phyloP scores from a whole-genome alignment of 305 asterid species.

The Nicotiana rustica region DNA sequence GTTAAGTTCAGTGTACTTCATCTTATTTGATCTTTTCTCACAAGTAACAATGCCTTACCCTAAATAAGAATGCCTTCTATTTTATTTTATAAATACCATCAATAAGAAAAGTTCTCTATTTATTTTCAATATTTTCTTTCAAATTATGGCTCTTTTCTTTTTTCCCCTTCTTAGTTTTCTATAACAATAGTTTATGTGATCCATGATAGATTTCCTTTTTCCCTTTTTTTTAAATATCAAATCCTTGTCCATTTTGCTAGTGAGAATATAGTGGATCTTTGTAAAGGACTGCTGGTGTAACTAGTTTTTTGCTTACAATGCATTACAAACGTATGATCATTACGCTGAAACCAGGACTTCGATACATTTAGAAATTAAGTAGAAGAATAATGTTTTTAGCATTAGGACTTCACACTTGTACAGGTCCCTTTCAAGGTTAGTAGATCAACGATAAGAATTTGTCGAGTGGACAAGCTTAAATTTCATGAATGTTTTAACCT shows the following conservation, averaged over 20 bases:
- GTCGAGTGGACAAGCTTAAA: not conserved
- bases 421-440: not conserved
- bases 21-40: not conserved
- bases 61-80: too few relatives aligned
- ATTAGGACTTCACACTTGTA: too few relatives aligned
- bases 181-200: not conserved
- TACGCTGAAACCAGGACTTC: too few relatives aligned
- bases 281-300: constrained; percentile 4
- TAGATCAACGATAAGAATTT: not conserved
- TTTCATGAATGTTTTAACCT: not conserved
- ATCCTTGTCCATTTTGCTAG: not conserved
- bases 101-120: not conserved
- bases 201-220: not conserved
- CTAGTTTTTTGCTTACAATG: not conserved
- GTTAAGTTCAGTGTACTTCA: not conserved
- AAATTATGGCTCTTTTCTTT: not conserved
- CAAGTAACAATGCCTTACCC: too few relatives aligned
- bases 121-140: not conserved
- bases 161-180: not conserved
- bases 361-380: too few relatives aligned
- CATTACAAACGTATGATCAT: too few relatives aligned
- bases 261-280: constrained; percentile 18
- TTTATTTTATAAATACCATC: not conserved
- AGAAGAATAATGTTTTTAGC: too few relatives aligned
- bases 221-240: not conserved